Base-by-base conservation (phyloP, 2,329 filamentous ascomycete species). In the Gyromitra esculenta region DNA sequence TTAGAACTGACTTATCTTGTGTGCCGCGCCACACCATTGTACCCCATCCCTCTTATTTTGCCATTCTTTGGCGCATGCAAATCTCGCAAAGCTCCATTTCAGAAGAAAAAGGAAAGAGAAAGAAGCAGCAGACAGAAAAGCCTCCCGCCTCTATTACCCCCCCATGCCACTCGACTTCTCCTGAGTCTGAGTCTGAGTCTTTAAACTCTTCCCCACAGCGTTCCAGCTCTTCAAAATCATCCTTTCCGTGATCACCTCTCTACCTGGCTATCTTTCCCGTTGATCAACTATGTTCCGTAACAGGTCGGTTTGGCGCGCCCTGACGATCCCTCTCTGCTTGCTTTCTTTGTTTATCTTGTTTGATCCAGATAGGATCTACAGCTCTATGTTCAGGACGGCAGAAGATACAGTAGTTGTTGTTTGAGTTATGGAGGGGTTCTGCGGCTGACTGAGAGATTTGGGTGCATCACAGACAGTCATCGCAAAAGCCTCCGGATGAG, bases 251-350 rank as follows among this genome's bases (percentile, higher is more conserved):
- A 72, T 75, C 52, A 76, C 48, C 60, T 60, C 37, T 70, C 25
- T 65, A 18, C 66, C 66, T 45, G 50, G 57, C 37, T 59, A 35
- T 57, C 65, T 48, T 54, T 39, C 43, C 43, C 60, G 71, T 69
- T 70, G 71, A 77, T 77, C 52, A 77, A 39, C 71, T 65, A 84
- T 84, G 83, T 83, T 84, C 78, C 80, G 82, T 62, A 83, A 83
- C 81, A 81, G 83, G 83, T 83, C 77, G 65, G 82, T 76, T 69
- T 64, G 65, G 64, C 72, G 56, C 62, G 76, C 76, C 70, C 71
- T 78, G 76, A 57, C 73, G 75, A 75, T 73, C 73, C 66, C 72
- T 54, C 59, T 62, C 67, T 54, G 25, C 25, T 15, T 69, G 15
- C 62, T 76, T 41, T 59, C 43, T 67, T 73, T 50, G 21, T 70